Evolutionary conservation across 2,329 filamentous ascomycete species (phyloP).

Genomic region (Fusarium sp.): DNA sequence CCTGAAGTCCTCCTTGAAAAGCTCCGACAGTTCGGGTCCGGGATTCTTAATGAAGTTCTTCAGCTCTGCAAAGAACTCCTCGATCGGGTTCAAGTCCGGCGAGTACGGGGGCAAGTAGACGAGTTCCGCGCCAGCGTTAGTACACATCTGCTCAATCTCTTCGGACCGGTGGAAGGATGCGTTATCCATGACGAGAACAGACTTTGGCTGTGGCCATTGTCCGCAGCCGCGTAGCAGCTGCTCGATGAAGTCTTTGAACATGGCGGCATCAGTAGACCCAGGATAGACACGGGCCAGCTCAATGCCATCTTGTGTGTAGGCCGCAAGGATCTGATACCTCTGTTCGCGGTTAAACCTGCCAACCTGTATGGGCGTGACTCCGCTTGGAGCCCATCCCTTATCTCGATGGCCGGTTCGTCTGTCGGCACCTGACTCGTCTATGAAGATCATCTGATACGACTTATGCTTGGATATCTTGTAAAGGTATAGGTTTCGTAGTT

Average conservation of each 20-base stretch:
- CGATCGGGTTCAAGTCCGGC: constrained; percentile 44
- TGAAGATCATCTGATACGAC: constrained; percentile 54
- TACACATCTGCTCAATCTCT: constrained; percentile 47
- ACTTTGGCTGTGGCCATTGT: constrained; percentile 45
- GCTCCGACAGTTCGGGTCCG: constrained; percentile 32
- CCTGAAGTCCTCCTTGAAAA: constrained; percentile 36
- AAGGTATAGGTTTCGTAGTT: constrained; percentile 55
- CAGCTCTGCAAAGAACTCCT: constrained; percentile 44
- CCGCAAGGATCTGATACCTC: constrained; percentile 47
- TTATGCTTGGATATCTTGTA: constrained; percentile 48
- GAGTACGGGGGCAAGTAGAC: constrained; percentile 38
- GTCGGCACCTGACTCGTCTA: constrained; percentile 56
- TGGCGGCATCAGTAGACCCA: constrained; percentile 47
- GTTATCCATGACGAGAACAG: constrained; percentile 56
- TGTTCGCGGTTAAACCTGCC: constrained; percentile 41
- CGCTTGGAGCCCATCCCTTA: constrained; percentile 53
- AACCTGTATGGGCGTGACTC: constrained; percentile 46
- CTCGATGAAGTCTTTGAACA: constrained; percentile 51
- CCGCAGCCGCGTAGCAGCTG: constrained; percentile 52
- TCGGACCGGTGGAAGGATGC: constrained; percentile 50
- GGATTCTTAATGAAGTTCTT: constrained; percentile 39
- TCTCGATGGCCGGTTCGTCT: constrained; percentile 52
- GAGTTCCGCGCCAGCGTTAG: constrained; percentile 36
- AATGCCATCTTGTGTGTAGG: constrained; percentile 49
- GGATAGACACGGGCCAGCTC: constrained; percentile 47